Conservation (phyloP, 495 filamentous ascomycete genomes). For the Recurvomyces mirabilis region DNA sequence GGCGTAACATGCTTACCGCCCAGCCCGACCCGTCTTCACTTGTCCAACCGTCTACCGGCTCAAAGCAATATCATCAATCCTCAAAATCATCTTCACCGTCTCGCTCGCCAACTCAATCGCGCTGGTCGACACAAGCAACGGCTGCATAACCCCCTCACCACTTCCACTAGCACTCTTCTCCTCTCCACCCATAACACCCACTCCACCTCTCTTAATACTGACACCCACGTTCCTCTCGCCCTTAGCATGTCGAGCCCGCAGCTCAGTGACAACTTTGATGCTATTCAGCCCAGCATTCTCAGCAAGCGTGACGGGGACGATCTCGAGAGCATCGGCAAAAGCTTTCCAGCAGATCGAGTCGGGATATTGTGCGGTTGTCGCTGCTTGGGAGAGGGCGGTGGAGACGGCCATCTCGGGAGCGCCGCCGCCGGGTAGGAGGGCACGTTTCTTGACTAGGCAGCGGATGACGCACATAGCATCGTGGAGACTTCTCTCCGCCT, state of each 20-base stretch:
- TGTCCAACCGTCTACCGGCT: conserved; percentile 13
- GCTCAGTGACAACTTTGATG: conserved; percentile 96
- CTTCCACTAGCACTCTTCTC: conserved; percentile 56
- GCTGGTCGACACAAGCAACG: conserved; percentile 88
- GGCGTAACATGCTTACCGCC: too few species aligned
- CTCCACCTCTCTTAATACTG: conserved; percentile 92
- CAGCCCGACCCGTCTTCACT: too few species aligned
- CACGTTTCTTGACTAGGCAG: conserved; percentile 94
- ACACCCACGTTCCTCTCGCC: conserved; percentile 94
- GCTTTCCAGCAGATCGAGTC: conserved; percentile 98
- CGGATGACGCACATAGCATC: conserved; percentile 96
- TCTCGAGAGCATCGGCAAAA: conserved; percentile 95
- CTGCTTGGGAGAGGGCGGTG: conserved; percentile 62
- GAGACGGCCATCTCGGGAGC: conserved; percentile 94
- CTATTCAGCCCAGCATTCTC: conserved; percentile 96
- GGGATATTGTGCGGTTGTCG: conserved; percentile 74
- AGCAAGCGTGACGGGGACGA: conserved; percentile 90
- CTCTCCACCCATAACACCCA: conserved; percentile 89
- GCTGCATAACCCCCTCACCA: conserved; percentile 98
- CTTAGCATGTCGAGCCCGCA: conserved; percentile 83
- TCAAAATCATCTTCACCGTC: conserved; percentile 97
- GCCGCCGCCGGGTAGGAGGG: conserved; percentile 89
- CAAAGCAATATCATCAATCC: conserved; percentile 88
- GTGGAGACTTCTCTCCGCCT: conserved; percentile 90
- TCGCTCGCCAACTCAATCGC: conserved; percentile 93